Evolutionary conservation across 202 grass and related monocot species (phyloP).

Genomic region (Saccharum hybrid): DNA sequence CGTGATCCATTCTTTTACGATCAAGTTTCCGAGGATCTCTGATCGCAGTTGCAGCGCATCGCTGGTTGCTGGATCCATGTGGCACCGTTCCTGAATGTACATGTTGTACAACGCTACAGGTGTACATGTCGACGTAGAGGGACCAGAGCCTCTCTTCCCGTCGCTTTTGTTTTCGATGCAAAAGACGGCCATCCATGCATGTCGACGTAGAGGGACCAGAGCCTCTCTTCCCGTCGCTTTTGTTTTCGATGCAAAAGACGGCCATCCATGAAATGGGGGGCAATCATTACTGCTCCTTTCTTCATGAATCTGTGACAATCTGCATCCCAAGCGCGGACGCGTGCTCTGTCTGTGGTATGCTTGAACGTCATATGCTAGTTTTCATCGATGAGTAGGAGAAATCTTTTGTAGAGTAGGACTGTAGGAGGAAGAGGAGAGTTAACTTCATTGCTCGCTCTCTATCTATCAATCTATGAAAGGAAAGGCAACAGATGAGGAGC

Average conservation of each 20-base stretch:
- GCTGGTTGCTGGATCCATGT: constrained; percentile 36
- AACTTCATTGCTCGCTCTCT: neutral
- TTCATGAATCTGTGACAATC: neutral
- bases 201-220: constrained; percentile 1
- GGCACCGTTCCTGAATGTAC: constrained; percentile 26
- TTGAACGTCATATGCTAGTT: neutral
- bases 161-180: too few species aligned
- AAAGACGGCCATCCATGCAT: too few species aligned
- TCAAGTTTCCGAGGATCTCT: constrained; percentile 23
- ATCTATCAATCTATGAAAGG: neutral
- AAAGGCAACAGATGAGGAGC: neutral
- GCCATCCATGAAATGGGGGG: neutral
- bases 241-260: neutral
- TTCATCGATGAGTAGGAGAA: neutral
- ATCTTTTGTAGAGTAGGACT: neutral
- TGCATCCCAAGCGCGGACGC: neutral
- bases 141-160: too few species aligned
- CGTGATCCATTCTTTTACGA: constrained; percentile 21
- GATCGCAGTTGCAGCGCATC: too few species aligned
- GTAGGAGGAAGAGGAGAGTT: neutral
- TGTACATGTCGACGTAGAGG: too few species aligned
- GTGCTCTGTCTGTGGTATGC: too few species aligned
- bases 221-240: neutral
- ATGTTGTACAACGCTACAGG: constrained; percentile 12
- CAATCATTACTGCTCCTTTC: neutral